phyloP scores from a whole-genome alignment of 2,329 filamentous ascomycete species.

The Exophiala dermatitidis region DNA sequence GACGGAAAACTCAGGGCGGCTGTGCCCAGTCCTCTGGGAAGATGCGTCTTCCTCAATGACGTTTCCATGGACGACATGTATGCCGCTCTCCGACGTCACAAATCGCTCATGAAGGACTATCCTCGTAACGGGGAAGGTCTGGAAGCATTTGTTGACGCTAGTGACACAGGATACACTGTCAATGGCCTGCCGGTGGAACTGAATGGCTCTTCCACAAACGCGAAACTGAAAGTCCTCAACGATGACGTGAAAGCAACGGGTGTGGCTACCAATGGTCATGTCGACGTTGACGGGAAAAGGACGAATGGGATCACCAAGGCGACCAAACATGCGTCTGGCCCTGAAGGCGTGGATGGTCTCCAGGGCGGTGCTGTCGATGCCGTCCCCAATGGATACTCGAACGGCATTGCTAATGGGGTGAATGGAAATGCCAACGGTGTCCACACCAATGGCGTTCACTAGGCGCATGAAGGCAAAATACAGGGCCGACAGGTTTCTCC shows the following conservation, averaged over 20 bases:
- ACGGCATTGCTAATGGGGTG: slow-evolving; percentile 9
- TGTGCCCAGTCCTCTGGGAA: slow-evolving; percentile 60
- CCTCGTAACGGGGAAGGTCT: slow-evolving; percentile 58
- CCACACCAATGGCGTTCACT: neutral
- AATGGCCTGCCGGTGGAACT: slow-evolving; percentile 30
- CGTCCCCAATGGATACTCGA: slow-evolving; percentile 5
- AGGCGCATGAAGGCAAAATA: neutral
- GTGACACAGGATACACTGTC: slow-evolving; percentile 57
- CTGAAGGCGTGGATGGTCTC: slow-evolving; percentile 15
- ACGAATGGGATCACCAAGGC: slow-evolving; percentile 14
- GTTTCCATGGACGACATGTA: slow-evolving; percentile 57
- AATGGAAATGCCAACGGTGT: slow-evolving; percentile 13
- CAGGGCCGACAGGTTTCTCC: too few relatives aligned
- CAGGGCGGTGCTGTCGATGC: slow-evolving; percentile 12
- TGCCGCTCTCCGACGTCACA: slow-evolving; percentile 55
- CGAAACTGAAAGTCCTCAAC: slow-evolving; percentile 23
- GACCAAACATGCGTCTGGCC: slow-evolving; percentile 16
- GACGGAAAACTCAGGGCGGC: slow-evolving; percentile 62
- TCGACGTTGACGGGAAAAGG: neutral
- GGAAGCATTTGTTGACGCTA: slow-evolving; percentile 62
- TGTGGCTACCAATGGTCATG: slow-evolving; percentile 8
- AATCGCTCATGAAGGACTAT: slow-evolving; percentile 55
- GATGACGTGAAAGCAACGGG: slow-evolving; percentile 11
- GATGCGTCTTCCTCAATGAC: slow-evolving; percentile 63
- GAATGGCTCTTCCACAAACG: slow-evolving; percentile 14